phyloP scores from a whole-genome alignment of 345 rosid genomes.

The Eucalyptus erythrocorys region DNA sequence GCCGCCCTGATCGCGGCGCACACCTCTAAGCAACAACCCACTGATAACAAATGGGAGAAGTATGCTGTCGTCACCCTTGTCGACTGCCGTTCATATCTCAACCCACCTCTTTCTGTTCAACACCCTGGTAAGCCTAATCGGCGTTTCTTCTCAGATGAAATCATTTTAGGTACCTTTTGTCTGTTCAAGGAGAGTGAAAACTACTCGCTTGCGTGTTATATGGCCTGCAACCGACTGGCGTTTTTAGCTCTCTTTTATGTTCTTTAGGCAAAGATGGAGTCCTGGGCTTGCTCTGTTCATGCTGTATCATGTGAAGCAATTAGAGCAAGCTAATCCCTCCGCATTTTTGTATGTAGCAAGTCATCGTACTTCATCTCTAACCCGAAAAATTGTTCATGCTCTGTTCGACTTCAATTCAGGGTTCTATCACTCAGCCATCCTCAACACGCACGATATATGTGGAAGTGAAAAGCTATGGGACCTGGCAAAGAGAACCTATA shows the following conservation, averaged over 20 bases:
- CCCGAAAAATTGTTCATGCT: background rate
- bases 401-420: constrained; percentile 15
- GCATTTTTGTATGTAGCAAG: background rate
- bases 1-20: constrained; percentile 22
- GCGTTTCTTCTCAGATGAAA: background rate
- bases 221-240: background rate
- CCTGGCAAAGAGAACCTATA: constrained; percentile 40
- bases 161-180: background rate
- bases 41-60: constrained; percentile 10
- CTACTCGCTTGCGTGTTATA: background rate
- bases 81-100: constrained; percentile 56
- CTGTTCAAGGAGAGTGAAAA: background rate
- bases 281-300: background rate
- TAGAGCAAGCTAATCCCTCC: background rate
- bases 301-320: background rate
- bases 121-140: constrained; percentile 29
- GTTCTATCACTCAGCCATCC: constrained; percentile 64
- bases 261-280: background rate
- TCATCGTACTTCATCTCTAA: background rate
- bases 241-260: background rate
- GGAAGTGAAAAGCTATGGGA: constrained; percentile 57
- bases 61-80: constrained; percentile 31
- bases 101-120: constrained; percentile 37
- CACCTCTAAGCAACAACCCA: constrained; percentile 5
- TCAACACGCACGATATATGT: constrained; percentile 51